These are phyloP conservation scores for Metschnikowia lachancei DNA, from an alignment of 805 yeast species.

Conservation along the genomic window DNA sequence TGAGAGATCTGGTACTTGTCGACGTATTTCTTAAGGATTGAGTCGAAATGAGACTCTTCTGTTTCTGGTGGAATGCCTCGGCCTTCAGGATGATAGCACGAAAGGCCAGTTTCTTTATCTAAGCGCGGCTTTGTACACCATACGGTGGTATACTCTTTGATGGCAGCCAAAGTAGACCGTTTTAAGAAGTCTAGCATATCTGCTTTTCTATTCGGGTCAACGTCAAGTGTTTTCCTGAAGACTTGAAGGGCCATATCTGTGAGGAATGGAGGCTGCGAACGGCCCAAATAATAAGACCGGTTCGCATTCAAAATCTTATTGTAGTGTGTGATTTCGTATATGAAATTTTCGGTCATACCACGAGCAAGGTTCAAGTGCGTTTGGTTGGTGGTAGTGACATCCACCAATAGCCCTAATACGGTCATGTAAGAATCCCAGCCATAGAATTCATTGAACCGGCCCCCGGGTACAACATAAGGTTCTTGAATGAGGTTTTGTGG, in stretches of 20 bases:
- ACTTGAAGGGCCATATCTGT: constrained; percentile 86
- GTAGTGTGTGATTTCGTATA: constrained; percentile 84
- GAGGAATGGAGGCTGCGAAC: constrained; percentile 95
- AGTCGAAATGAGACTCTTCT: constrained; percentile 81
- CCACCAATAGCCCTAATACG: constrained; percentile 73
- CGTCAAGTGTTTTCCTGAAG: constrained; percentile 54
- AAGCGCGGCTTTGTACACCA: constrained; percentile 78
- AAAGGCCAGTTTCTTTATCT: constrained; percentile 72
- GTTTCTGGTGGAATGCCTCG: constrained; percentile 96
- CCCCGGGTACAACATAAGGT: constrained; percentile 96
- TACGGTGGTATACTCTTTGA: constrained; percentile 76
- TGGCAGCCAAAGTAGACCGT: constrained; percentile 72
- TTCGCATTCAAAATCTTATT: constrained; percentile 94
- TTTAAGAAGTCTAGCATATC: constrained; percentile 58
- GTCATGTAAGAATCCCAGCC: constrained; percentile 99
- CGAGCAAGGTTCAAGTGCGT: constrained; percentile 66
- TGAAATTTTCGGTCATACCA: constrained; percentile 90
- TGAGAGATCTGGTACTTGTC: constrained; percentile 55
- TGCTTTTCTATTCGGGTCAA: constrained; percentile 13
- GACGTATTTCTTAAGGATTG: constrained; percentile 66
- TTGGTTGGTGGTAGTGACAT: constrained; percentile 34
- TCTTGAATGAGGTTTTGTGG: constrained; percentile 55
- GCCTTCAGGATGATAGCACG: constrained; percentile 89
- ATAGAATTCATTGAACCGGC: constrained; percentile 91
- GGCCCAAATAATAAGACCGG: constrained; percentile 81